These are phyloP conservation scores for Mollisiaceae sp. DNA, from an alignment of 2,329 filamentous ascomycete genomes.

Conservation along the genomic window DNA sequence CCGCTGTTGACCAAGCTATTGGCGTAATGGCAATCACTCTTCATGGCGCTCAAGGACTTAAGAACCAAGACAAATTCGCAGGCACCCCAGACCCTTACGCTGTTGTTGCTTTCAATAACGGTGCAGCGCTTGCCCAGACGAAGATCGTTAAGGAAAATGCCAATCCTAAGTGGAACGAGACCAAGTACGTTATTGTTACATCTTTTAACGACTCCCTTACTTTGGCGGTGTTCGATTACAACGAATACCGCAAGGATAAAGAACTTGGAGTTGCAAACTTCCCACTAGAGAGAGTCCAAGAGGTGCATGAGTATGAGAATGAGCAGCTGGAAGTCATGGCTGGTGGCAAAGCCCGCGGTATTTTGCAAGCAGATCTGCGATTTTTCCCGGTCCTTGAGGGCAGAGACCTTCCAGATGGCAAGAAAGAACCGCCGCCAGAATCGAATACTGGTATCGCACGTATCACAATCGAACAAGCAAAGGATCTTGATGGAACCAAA, in stretches of 20 bases:
- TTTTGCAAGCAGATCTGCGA: conserved; percentile 80
- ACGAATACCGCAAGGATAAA: conserved; percentile 96
- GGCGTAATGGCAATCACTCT: conserved; percentile 91
- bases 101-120: conserved; percentile 81
- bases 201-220: conserved; percentile 89
- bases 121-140: conserved; percentile 81
- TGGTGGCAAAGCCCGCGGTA: conserved; percentile 82
- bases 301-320: conserved; percentile 79
- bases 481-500: conserved; percentile 92
- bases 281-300: conserved; percentile 79
- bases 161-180: conserved; percentile 95
- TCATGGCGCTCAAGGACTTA: conserved; percentile 88
- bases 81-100: conserved; percentile 92
- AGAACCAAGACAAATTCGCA: conserved; percentile 93
- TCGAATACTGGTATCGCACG: conserved; percentile 92
- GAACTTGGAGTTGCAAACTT: conserved; percentile 90
- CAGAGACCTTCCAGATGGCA: conserved; percentile 75
- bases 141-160: conserved; percentile 85
- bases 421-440: conserved; percentile 79
- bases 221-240: conserved; percentile 87
- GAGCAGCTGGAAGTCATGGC: conserved; percentile 82
- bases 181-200: conserved; percentile 91
- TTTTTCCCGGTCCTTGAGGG: conserved; percentile 93
- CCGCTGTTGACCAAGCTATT: conserved; percentile 92
- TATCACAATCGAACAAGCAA: conserved; percentile 93